phyloP scores from a whole-genome alignment of 176 grass and related monocot genomes.

The Ananas comosus region DNA sequence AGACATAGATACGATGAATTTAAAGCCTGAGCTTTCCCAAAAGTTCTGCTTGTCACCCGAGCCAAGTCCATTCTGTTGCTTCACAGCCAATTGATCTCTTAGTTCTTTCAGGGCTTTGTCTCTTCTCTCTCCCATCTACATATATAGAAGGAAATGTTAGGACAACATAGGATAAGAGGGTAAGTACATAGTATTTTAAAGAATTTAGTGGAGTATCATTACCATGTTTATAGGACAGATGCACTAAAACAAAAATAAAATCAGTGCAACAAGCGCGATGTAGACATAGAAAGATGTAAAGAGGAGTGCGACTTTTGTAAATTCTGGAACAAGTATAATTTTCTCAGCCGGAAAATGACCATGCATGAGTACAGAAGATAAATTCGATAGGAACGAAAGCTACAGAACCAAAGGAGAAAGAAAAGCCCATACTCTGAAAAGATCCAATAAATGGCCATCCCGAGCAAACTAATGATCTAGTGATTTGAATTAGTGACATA shows the following conservation, averaged over 20 bases:
- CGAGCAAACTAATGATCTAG: not conserved
- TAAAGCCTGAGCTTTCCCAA: constrained; percentile 76
- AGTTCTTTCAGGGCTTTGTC: constrained; percentile 81
- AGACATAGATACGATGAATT: constrained; percentile 65
- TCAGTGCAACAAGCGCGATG: too few species aligned
- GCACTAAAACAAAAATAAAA: too few species aligned
- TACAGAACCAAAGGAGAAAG: too few species aligned
- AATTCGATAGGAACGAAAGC: too few species aligned
- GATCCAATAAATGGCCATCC: too few species aligned
- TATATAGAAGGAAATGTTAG: not conserved
- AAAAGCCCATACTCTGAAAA: too few species aligned
- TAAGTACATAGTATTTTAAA: not conserved
- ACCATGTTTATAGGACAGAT: too few species aligned
- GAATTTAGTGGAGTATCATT: not conserved
- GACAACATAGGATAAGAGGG: not conserved
- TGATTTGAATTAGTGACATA: constrained; percentile 18
- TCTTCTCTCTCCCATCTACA: constrained; percentile 70
- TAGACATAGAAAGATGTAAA: too few species aligned
- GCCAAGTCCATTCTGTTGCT: constrained; percentile 14
- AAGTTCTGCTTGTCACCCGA: constrained; percentile 39
- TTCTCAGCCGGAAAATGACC: too few species aligned
- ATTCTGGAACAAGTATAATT: too few species aligned
- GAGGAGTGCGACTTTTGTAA: too few species aligned
- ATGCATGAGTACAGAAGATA: too few species aligned
- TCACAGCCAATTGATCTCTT: constrained; percentile 60